Evolutionary conservation across 2,329 filamentous ascomycete species (phyloP), one percentile per base, ranked within the genome.

Genomic region (Neonectria neomacrospora): DNA sequence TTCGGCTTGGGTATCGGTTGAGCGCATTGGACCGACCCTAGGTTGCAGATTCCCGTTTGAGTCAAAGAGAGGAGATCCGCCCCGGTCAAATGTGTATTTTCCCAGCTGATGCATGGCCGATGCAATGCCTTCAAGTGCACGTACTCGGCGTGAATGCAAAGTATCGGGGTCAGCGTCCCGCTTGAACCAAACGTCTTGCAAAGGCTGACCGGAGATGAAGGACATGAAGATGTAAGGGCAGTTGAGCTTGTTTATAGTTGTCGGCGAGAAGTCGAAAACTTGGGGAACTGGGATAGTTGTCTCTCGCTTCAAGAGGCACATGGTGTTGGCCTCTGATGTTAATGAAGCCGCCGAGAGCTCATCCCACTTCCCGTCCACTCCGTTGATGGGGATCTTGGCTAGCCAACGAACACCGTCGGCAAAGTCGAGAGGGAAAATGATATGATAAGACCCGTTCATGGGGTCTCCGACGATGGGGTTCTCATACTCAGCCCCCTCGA

Each of bases 181-280:
- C 3, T 30, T 16, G 11, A 58, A 63, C 60, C 54, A 63, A 11
- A 63, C 41, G 1, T 63, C 54, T 6, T 63, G 30, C 10, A 63
- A 26, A 3, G 60, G 44, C 5, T 22, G 26, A 1, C 60, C 54
- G 11, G 42, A 20, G 9, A 63, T 51, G 14, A 20, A 28, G 2
- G 54, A 54, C 42, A 58, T 50, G 1, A 63, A 11, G 3, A 63
- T 58, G 23, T 58, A 63, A 10, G 60, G 50, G 34, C 48, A 63
- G 11, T n/a, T 9, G 11, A 63, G 32, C 1, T 4, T 3, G 18
- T 58, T 58, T 5, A 28, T 14, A 4, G 50, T 37, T 0, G 54
- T 54, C 2, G 60, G 11, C 16, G 60, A 63, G 16, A 58, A 58
- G 26, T 18, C 50, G 4, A 63, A 54, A 10, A 63, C 60, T 20